Conservation (phyloP, 352 stramenopile genomes). For the Globisporangium nagaii region DNA sequence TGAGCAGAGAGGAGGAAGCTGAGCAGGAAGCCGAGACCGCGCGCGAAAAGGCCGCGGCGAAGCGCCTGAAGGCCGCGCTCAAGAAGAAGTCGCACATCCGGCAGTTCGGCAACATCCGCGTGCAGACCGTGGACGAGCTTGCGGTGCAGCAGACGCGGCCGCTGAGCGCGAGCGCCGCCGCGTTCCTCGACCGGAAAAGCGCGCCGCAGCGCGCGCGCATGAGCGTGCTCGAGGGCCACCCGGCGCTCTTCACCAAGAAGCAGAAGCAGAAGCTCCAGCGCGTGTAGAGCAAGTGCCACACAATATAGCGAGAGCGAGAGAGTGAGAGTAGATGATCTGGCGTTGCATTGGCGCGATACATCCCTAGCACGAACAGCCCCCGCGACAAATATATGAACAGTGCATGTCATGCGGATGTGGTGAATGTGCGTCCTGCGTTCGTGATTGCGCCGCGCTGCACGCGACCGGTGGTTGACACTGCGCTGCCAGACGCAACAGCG, state of each 20-base stretch:
- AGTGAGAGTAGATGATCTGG: no score
- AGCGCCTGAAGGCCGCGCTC: slow-evolving; percentile 11
- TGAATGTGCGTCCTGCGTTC: not conserved
- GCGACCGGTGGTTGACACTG: not conserved
- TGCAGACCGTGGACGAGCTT: slow-evolving; percentile 58
- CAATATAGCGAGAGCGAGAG: not conserved
- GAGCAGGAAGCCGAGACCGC: slow-evolving; percentile 33
- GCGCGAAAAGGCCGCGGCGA: slow-evolving; percentile 16
- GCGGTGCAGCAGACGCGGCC: slow-evolving; percentile 33
- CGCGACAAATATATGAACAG: not conserved
- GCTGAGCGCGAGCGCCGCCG: slow-evolving; percentile 35
- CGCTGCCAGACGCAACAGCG: not conserved
- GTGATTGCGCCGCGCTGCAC: not conserved
- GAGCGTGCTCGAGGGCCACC: slow-evolving; percentile 64
- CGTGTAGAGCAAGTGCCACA: not conserved
- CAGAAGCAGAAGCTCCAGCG: slow-evolving; percentile 39
- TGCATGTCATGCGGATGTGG: not conserved
- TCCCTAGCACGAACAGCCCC: no score
- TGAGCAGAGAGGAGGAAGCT: slow-evolving; percentile 48
- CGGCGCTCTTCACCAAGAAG: slow-evolving; percentile 68
- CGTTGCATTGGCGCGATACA: no score
- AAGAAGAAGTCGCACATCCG: slow-evolving; percentile 65
- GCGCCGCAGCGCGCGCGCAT: slow-evolving; percentile 56
- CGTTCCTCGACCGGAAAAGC: slow-evolving; percentile 44
- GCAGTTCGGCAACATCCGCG: slow-evolving; percentile 68